Conservation (phyloP, 768 basidiomycete species). For the Tulasnella sp. region DNA sequence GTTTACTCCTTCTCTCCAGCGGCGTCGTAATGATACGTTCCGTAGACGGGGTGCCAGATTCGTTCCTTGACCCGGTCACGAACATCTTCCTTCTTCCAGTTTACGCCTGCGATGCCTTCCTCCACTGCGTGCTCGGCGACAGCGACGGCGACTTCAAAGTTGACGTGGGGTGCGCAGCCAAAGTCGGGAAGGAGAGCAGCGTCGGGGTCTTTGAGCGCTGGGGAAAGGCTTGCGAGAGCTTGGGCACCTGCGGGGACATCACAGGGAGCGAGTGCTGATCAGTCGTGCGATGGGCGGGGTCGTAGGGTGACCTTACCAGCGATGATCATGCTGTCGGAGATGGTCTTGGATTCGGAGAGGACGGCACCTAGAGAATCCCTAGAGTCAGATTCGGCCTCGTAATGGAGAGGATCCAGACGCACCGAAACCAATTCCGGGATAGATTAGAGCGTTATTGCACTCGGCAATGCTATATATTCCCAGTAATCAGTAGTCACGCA, state of each 20-base stretch:
- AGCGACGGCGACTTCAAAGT: constrained; percentile 75
- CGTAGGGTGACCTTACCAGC: constrained; percentile 57
- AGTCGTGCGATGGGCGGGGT: not conserved
- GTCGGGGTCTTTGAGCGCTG: constrained; percentile 67
- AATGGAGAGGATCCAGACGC: not conserved
- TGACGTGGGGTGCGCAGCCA: constrained; percentile 63
- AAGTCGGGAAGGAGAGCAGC: constrained; percentile 73
- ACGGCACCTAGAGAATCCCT: constrained; percentile 43
- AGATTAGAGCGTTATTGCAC: constrained; percentile 76
- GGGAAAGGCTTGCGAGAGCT: constrained; percentile 65
- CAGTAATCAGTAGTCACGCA: not conserved
- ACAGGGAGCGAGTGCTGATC: no score
- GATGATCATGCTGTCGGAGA: constrained; percentile 87
- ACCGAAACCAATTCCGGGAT: constrained; percentile 82
- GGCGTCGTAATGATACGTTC: constrained; percentile 58
- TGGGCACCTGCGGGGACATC: constrained; percentile 17
- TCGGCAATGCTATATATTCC: constrained; percentile 55
- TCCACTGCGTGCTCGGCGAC: constrained; percentile 73
- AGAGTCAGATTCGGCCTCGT: not conserved
- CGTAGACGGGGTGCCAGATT: constrained; percentile 65
- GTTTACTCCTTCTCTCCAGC: constrained; percentile 44
- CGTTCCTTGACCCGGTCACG: constrained; percentile 47
- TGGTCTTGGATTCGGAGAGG: constrained; percentile 53
- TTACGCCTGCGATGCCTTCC: constrained; percentile 60
- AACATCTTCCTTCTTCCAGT: constrained; percentile 58